Evolutionary conservation across 495 filamentous ascomycete species (phyloP).

Genomic region (Xylaria bambusicola): DNA sequence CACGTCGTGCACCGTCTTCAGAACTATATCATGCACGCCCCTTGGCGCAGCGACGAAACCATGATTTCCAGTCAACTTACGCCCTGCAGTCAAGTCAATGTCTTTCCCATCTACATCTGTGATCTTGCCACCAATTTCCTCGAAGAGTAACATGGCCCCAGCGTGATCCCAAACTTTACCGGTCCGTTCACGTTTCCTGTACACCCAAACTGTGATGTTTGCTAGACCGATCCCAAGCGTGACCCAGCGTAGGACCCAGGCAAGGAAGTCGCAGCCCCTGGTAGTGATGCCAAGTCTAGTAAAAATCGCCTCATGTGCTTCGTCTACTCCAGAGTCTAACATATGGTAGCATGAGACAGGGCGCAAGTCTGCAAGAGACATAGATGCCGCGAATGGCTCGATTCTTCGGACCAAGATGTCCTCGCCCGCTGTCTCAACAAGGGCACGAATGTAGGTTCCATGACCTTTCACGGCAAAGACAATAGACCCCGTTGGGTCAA

Average conservation of each 20-base stretch:
- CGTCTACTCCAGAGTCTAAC: slow-evolving; percentile 43
- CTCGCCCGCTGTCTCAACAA: slow-evolving; percentile 29
- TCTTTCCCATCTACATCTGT: slow-evolving; percentile 60
- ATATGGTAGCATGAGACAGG: slow-evolving; percentile 42
- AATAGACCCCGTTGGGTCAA: slow-evolving; percentile 57
- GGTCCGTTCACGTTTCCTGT: slow-evolving; percentile 49
- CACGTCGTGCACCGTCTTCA: slow-evolving; percentile 34
- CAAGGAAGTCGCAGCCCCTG: slow-evolving; percentile 59
- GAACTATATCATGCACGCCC: slow-evolving; percentile 37
- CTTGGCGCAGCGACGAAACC: slow-evolving; percentile 51
- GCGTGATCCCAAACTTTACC: slow-evolving; percentile 76
- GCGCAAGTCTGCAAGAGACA: slow-evolving; percentile 33
- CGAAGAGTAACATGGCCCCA: slow-evolving; percentile 66
- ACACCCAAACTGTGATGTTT: slow-evolving; percentile 64
- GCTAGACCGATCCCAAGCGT: slow-evolving; percentile 60
- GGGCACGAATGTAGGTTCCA: slow-evolving; percentile 55
- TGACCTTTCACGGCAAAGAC: slow-evolving; percentile 58
- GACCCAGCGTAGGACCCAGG: slow-evolving; percentile 66
- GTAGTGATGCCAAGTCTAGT: slow-evolving; percentile 47
- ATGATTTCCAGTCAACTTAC: slow-evolving; percentile 45
- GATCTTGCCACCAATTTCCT: slow-evolving; percentile 64
- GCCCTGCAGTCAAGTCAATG: slow-evolving; percentile 43
- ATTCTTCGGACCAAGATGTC: slow-evolving; percentile 21
- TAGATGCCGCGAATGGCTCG: slow-evolving; percentile 28
- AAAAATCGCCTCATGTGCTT: slow-evolving; percentile 51